These are phyloP conservation scores for Cyathus striatus DNA, from an alignment of 768 basidiomycete genomes.

Conservation along the genomic window DNA sequence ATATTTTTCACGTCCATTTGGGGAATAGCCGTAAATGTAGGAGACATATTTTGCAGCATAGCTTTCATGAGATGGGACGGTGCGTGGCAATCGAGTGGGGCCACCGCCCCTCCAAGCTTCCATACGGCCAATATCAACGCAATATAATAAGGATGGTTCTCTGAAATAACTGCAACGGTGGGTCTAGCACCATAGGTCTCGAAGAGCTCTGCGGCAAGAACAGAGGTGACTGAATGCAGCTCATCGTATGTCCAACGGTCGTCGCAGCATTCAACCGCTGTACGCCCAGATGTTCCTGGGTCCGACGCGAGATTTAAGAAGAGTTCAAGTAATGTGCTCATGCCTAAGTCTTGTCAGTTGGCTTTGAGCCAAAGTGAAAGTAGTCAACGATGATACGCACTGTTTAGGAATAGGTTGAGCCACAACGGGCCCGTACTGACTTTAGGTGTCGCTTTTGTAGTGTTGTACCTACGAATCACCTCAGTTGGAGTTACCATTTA, in stretches of 20 bases:
- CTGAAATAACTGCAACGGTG: slow-evolving; percentile 24
- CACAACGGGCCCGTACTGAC: too few relatives aligned
- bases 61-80: slow-evolving; percentile 23
- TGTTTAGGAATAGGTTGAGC: too few relatives aligned
- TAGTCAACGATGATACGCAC: too few relatives aligned
- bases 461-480: too few relatives aligned
- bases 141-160: slow-evolving; percentile 27
- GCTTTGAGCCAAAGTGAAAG: too few relatives aligned
- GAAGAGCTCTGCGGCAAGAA: slow-evolving; percentile 20
- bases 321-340: neutral
- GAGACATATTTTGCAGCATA: slow-evolving; percentile 23
- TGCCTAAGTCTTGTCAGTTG: too few relatives aligned
- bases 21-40: too few relatives aligned
- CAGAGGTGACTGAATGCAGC: slow-evolving; percentile 24
- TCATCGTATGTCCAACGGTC: slow-evolving; percentile 29
- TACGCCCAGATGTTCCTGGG: neutral
- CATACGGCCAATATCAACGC: slow-evolving; percentile 24
- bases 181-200: slow-evolving; percentile 18
- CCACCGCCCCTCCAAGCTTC: slow-evolving; percentile 26
- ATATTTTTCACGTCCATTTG: too few relatives aligned
- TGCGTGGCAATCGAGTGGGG: slow-evolving; percentile 24
- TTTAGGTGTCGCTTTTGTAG: too few relatives aligned
- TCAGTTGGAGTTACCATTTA: too few relatives aligned
- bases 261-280: slow-evolving; percentile 21
- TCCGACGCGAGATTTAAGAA: neutral